Evolutionary conservation across 495 filamentous ascomycete genomes (phyloP), one percentile per base, ranked within the genome.

Genomic region (Lichina pygmaea): DNA sequence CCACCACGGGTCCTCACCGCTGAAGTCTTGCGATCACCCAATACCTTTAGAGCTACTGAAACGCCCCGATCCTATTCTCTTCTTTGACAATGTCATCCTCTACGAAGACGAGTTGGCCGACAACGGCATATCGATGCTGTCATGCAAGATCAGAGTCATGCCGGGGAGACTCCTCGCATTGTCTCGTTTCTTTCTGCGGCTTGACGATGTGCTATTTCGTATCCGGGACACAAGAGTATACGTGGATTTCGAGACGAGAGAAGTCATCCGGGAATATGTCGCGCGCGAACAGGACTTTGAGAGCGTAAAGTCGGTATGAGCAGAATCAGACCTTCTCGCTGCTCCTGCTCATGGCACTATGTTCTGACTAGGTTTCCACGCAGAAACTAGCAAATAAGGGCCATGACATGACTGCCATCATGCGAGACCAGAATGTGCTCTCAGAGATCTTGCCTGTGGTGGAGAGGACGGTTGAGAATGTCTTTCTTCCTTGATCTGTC

Each of bases 91-190:
- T 47, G 83, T 95, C 31, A 72, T 93, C 49, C 67, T 95, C 31
- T 97, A 95, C 57, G 89, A 95, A 63, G 86, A 91, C 59, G 89
- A 97, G 61, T 71, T 97, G 46, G 89, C 93, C 38, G 89, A 97
- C 57, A 97, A 97, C 58, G 89, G 89, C 30, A 86, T 94, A 49
- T 73, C 83, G 6, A 68, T 93, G 58, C 58, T 91, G 9, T 86
- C 73, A 24, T 77, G 77, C 61, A 95, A 95, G 64, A 62, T 94
- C 41, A 67, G 89, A 42, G 89, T 93, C 42, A 93, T 94, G 81
- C 81, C 81, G 33, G 70, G 72, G 46, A 64, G 89, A 40, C 70
- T 95, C 54, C 67, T 97, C 45, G 64, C 95, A 36, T 67, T 97
- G 8, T 72, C 69, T 42, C 66, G 91, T n/a, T 78, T 93, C 57